Evolutionary conservation across 768 basidiomycete species (phyloP), one percentile per base, ranked within the genome.

Genomic region (Pholiota conissans): DNA sequence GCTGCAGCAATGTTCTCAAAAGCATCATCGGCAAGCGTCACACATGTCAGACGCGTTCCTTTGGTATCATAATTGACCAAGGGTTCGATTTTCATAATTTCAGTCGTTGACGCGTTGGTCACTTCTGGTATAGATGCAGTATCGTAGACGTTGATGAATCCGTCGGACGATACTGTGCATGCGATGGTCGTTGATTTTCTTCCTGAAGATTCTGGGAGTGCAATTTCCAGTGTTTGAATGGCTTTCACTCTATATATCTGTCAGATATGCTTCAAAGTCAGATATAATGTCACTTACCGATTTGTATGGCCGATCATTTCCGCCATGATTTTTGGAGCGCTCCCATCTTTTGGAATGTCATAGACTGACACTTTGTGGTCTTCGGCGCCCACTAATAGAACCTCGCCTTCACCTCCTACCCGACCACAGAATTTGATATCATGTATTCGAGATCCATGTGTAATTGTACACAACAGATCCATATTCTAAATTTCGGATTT

Each of bases 331-430:
- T 66, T 76, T 1, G 90, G 89, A 2, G 74, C 67, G 7, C 78
- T 70, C 2, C 71, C 69, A 55, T 85, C 79, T 13, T 73, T 66
- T 3, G 78, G 76, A 28, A 91, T 60, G 48, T 82, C 79, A 72
- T 95, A 98, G 9, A 95, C 74, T 1, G 93, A 83, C 2, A 93
- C 76, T 65, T 91, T 91, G 63, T 90, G 93, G 69, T 98, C 94
- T 73, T 99, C 97, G 5, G 90, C 94, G 2, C 85, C 91, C 6
- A 87, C 91, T 50, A 96, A 78, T 6, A 98, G 74, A 29, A 95
- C 69, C 64, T 95, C 90, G 39, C 82, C 83, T 0, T 74, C 71
- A 2, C 80, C 82, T 24, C 75, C 73, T 0, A 83, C 79, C 46
- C 85, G 81, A 61, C 79, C 79, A 67, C 82, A 85, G 73, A 98